Evolutionary conservation across 2,329 filamentous ascomycete genomes (phyloP), one percentile per base, ranked within the genome.

Genomic region (Capronia coronata): DNA sequence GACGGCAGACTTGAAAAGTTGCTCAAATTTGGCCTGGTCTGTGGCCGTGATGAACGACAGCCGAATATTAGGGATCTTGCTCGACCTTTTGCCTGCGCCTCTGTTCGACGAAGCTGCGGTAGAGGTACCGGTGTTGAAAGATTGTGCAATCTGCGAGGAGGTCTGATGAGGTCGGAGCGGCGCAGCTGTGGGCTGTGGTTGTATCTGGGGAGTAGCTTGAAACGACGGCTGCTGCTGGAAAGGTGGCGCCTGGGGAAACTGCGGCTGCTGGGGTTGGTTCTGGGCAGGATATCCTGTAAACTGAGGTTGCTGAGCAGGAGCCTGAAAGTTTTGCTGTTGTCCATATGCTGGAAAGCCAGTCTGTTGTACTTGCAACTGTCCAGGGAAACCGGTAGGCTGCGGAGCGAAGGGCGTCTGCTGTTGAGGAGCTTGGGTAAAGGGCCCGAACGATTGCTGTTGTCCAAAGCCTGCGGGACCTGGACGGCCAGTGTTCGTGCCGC

Each of bases 11-110:
- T 93, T 96, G 75, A 98, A 98, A 35, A 98, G 73, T 49, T 93
- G 93, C 73, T 98, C 93, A 62, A 98, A 98, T 71, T 95, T 96
- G 63, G 87, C 80, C 69, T 98, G 93, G 65, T 98, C 93, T 63
- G 85, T 82, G 21, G 87, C 90, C 2, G 91, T 96, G 64, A 98
- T 95, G 67, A 98, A 98, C 2, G 90, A 95, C 54, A 98, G 72
- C 43, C 93, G 80, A 58, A 97, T 94, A 65, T 86, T 97, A 22
- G 93, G 93, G 49, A 98, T 96, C 71, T 86, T 56, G 22, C 47
- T 93, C 60, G 79, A 83, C 10, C 76, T 71, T 37, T 74, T 52
- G 22, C 52, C 67, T 62, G 80, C 82, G 5, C 84, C 76, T 57
- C 84, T 80, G 61, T 84, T 78, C 10, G 81, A 75, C 11, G 80